Evolutionary conservation across 495 filamentous ascomycete genomes (phyloP).

Genomic region (Aspergillus panamensis): DNA sequence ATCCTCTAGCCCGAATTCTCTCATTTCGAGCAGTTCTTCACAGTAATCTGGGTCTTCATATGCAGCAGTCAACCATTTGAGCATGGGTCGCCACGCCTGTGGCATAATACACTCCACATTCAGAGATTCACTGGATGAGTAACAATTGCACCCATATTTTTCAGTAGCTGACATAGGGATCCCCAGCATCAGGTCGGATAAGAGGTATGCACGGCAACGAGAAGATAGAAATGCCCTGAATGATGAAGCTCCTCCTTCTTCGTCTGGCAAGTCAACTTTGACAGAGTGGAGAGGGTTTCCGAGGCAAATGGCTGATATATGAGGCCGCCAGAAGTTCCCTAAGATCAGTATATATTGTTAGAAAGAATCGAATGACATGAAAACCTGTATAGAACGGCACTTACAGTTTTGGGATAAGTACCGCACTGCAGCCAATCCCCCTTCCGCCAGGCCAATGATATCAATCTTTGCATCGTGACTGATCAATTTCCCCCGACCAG

Average conservation of each 20-base stretch:
- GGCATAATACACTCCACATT: constrained; percentile 44
- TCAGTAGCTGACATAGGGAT: constrained; percentile 42
- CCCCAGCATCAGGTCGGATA: constrained; percentile 46
- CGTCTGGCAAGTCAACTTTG: constrained; percentile 17
- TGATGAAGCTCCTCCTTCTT: constrained; percentile 17
- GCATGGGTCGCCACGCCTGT: constrained; percentile 34
- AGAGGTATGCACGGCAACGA: constrained; percentile 59
- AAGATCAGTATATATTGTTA: constrained; percentile 3
- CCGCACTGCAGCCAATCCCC: constrained; percentile 46
- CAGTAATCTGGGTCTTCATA: constrained; percentile 31
- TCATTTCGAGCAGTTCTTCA: constrained; percentile 22
- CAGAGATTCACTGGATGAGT: constrained; percentile 40
- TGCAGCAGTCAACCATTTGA: constrained; percentile 41
- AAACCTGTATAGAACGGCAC: not conserved
- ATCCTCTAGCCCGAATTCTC: not conserved
- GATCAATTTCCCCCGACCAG: constrained; percentile 32
- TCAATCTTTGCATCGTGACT: constrained; percentile 51
- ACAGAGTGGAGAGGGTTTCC: constrained; percentile 31
- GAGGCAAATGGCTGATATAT: constrained; percentile 36
- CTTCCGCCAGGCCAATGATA: constrained; percentile 61
- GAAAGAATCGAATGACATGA: not conserved
- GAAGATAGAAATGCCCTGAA: constrained; percentile 41
- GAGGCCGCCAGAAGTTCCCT: constrained; percentile 36
- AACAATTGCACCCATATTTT: constrained; percentile 45
- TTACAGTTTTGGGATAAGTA: constrained; percentile 60